Evolutionary conservation across 2,329 filamentous ascomycete species (phyloP).

Genomic region (Trichophyton benhamiae): DNA sequence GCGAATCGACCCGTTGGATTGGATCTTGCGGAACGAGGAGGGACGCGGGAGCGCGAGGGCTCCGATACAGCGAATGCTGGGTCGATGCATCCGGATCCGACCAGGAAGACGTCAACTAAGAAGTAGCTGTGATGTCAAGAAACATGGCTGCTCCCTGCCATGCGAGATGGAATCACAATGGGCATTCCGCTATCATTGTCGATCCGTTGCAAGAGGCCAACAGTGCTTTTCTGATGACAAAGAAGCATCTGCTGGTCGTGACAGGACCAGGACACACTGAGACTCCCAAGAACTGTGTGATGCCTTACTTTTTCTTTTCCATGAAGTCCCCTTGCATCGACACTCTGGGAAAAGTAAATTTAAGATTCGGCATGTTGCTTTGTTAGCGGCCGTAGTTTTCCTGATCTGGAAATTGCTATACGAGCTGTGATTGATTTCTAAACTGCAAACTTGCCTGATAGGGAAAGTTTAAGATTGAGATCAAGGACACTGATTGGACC

Average conservation of each 20-base stretch:
- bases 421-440: neutral
- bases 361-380: neutral
- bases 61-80: constrained; percentile 1
- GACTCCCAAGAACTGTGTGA: neutral
- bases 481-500: neutral
- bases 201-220: neutral
- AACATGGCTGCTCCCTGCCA: neutral
- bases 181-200: neutral
- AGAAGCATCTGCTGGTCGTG: neutral
- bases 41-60: neutral
- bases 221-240: neutral
- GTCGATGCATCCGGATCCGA: neutral
- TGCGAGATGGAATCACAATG: neutral
- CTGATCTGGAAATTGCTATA: neutral
- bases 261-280: neutral
- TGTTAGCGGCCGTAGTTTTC: neutral
- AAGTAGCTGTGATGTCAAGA: neutral
- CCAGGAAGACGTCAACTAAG: neutral
- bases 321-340: neutral
- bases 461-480: neutral
- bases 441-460: neutral
- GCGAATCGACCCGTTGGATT: constrained; percentile 1
- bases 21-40: constrained; percentile 2
- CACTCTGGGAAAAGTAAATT: neutral
- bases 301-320: neutral